Conservation (phyloP, 768 basidiomycete species). For the Gyrodon lividus region DNA sequence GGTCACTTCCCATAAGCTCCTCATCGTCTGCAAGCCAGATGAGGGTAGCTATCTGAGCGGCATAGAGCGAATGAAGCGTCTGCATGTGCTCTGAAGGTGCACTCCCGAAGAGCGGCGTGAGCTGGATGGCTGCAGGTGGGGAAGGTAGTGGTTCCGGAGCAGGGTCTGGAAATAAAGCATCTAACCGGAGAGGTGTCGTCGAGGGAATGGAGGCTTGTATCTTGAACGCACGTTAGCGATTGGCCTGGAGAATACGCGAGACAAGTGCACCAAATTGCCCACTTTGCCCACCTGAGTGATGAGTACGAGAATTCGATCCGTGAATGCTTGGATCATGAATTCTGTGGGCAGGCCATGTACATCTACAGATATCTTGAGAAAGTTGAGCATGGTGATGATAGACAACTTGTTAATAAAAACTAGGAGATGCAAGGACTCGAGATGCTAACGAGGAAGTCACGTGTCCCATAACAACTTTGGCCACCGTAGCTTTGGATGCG, state of each 20-base stretch:
- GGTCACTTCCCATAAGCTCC: constrained; percentile 38
- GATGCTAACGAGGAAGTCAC: neutral
- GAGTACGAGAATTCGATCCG: constrained; percentile 81
- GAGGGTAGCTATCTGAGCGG: constrained; percentile 82
- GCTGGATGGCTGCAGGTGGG: constrained; percentile 69
- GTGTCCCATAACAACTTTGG: neutral
- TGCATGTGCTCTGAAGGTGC: constrained; percentile 67
- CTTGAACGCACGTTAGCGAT: constrained; percentile 38
- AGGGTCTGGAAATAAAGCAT: constrained; percentile 33
- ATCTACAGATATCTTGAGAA: constrained; percentile 45
- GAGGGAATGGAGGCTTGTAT: constrained; percentile 79
- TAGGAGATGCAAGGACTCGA: neutral
- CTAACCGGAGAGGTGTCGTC: constrained; percentile 50
- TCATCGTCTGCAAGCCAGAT: constrained; percentile 63
- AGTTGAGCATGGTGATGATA: constrained; percentile 21
- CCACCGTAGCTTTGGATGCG: neutral
- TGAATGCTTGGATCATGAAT: constrained; percentile 73
- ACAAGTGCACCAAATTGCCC: constrained; percentile 66
- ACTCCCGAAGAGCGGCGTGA: constrained; percentile 77
- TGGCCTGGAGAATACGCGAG: neutral
- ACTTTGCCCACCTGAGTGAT: constrained; percentile 91
- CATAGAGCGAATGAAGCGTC: constrained; percentile 76
- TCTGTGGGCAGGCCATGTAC: constrained; percentile 66
- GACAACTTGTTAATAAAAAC: neutral
- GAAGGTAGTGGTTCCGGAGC: constrained; percentile 43